Conservation (phyloP, 108 stramenopile species). For the Stephanodiscus triporus region DNA sequence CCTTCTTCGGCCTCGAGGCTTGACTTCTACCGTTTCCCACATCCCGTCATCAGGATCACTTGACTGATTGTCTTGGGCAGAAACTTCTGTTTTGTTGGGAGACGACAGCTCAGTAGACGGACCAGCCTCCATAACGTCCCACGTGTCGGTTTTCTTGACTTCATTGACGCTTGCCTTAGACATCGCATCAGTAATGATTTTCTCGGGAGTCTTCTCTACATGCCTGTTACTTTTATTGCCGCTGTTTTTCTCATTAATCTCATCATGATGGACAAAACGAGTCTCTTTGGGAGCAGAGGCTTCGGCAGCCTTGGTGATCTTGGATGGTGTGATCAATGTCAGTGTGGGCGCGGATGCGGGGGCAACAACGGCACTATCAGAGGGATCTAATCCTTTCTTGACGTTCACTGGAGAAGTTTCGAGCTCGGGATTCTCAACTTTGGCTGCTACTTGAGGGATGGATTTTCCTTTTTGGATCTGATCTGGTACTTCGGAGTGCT, state of each 20-base stretch:
- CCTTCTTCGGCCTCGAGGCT: slow-evolving; percentile 45
- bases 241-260: not conserved
- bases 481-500: slow-evolving; percentile 3
- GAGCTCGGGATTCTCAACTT: not conserved
- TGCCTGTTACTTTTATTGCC: slow-evolving; percentile 5
- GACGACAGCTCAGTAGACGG: not conserved
- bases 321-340: not conserved
- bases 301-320: not conserved
- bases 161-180: not conserved
- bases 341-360: not conserved
- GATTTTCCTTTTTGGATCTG: slow-evolving; percentile 14
- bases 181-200: not conserved
- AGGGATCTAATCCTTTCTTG: slow-evolving; percentile 1
- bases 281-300: not conserved
- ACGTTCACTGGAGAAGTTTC: not conserved
- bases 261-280: not conserved
- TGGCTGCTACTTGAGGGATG: not conserved
- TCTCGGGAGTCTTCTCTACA: not conserved
- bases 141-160: not conserved
- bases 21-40: slow-evolving; percentile 77
- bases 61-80: slow-evolving; percentile 6
- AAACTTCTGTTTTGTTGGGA: slow-evolving; percentile 1
- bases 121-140: not conserved
- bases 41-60: slow-evolving; percentile 52
- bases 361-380: not conserved